phyloP scores from a whole-genome alignment of 352 stramenopile genomes.

The Phytopythium cucurbitacearum region DNA sequence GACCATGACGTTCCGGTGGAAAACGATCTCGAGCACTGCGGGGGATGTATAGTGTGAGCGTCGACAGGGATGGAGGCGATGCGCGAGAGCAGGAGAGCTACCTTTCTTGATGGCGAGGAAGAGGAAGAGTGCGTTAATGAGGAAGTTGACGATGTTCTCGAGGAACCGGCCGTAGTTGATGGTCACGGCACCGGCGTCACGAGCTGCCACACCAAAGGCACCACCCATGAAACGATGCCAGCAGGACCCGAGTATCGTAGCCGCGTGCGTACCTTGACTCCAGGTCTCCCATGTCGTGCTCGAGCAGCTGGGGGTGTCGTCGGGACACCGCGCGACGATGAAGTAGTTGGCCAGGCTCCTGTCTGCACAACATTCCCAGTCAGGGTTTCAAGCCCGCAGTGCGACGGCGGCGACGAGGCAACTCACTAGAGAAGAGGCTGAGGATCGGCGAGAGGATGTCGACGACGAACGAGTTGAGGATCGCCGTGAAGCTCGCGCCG shows the following conservation, averaged over 20 bases:
- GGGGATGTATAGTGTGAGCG: neutral
- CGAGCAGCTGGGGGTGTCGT: conserved; percentile 23
- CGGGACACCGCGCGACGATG: conserved; percentile 45
- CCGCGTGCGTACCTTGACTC: conserved; percentile 36
- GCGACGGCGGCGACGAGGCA: neutral
- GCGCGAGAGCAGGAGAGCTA: conserved; percentile 7
- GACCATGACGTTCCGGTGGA: conserved; percentile 55
- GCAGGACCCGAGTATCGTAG: neutral
- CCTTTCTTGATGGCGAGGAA: conserved; percentile 73
- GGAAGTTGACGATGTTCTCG: conserved; percentile 71
- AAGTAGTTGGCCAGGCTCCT: conserved; percentile 64
- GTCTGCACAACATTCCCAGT: conserved; percentile 13
- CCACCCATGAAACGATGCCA: neutral
- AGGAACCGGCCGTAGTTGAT: conserved; percentile 68
- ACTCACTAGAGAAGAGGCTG: conserved; percentile 59
- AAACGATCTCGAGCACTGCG: conserved; percentile 48
- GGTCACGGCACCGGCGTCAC: conserved; percentile 51
- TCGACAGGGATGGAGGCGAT: neutral
- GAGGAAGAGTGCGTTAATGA: conserved; percentile 69
- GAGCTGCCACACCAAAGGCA: conserved; percentile 19
- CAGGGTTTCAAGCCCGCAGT: too few relatives aligned
- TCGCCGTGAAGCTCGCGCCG: conserved; percentile 57
- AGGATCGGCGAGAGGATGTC: conserved; percentile 64
- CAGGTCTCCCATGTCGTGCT: conserved; percentile 56
- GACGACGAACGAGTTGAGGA: conserved; percentile 67